phyloP scores from a whole-genome alignment of 176 grass and related monocot genomes.

The Puccinellia tenuiflora region DNA sequence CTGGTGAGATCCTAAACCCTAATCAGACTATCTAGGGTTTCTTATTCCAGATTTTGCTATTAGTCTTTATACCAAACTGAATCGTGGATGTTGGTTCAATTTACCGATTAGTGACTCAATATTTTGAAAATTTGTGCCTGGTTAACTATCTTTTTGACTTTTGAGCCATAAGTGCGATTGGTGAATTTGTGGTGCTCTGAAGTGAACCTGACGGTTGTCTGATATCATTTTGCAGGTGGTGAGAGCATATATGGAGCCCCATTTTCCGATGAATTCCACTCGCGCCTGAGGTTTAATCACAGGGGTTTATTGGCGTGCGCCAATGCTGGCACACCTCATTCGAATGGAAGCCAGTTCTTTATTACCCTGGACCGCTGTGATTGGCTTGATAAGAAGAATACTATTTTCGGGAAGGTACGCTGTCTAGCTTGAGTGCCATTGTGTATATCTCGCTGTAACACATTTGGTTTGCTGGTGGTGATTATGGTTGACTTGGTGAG shows the following conservation, averaged over 20 bases:
- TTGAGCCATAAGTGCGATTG: neutral
- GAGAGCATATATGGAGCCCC: conserved; percentile 88
- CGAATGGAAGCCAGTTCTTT: conserved; percentile 95
- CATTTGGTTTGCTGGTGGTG: neutral
- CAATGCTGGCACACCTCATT: conserved; percentile 84
- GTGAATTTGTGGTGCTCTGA: neutral
- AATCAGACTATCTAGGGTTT: conserved; percentile 26
- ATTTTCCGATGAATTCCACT: conserved; percentile 84
- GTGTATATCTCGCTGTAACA: neutral
- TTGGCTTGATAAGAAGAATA: conserved; percentile 92
- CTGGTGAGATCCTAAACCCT: conserved; percentile 27
- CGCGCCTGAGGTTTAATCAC: conserved; percentile 91
- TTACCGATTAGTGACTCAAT: neutral
- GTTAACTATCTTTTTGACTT: neutral
- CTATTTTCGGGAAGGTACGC: conserved; percentile 85
- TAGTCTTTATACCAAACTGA: neutral
- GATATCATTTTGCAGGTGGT: conserved; percentile 46
- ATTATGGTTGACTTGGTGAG: neutral
- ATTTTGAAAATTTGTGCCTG: neutral
- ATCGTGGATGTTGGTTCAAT: neutral
- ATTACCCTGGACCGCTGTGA: conserved; percentile 78
- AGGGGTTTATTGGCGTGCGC: conserved; percentile 91
- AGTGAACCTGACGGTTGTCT: conserved; percentile 11
- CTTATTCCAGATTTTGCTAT: neutral
- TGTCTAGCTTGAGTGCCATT: neutral